Conservation (phyloP, 352 stramenopile species). For the Pythium vanterpoolii region DNA sequence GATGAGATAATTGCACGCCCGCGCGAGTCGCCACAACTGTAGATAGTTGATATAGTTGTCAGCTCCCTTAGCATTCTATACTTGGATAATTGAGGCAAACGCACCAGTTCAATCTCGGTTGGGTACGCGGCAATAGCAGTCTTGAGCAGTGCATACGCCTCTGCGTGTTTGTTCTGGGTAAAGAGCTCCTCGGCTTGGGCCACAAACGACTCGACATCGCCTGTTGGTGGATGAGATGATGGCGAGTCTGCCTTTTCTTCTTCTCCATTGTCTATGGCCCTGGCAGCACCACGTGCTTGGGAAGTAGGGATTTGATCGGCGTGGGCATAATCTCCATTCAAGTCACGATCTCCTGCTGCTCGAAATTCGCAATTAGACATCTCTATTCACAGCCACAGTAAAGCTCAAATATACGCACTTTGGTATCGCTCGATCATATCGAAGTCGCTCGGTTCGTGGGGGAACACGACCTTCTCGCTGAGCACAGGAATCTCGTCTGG, state of each 20-base stretch:
- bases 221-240: neutral
- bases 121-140: conserved; percentile 33
- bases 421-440: conserved; percentile 50
- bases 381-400: neutral
- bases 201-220: conserved; percentile 32
- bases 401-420: neutral
- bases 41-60: neutral
- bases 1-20: conserved; percentile 57
- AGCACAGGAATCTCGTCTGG: conserved; percentile 37
- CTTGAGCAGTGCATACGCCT: conserved; percentile 43
- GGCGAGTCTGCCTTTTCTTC: conserved; percentile 35
- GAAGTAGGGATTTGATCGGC: neutral
- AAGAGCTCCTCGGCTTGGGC: conserved; percentile 47
- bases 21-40: conserved; percentile 62
- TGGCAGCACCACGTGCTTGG: neutral
- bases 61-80: neutral
- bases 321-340: neutral
- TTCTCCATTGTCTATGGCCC: conserved; percentile 15
- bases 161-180: conserved; percentile 37
- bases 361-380: neutral
- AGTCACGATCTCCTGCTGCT: neutral
- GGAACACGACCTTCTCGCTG: conserved; percentile 54
- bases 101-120: conserved; percentile 48
- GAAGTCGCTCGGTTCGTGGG: conserved; percentile 51
- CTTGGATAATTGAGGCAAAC: neutral